Evolutionary conservation across 1,139 yeast species (phyloP).

Genomic region (Saccharomycopsis hybrid): DNA sequence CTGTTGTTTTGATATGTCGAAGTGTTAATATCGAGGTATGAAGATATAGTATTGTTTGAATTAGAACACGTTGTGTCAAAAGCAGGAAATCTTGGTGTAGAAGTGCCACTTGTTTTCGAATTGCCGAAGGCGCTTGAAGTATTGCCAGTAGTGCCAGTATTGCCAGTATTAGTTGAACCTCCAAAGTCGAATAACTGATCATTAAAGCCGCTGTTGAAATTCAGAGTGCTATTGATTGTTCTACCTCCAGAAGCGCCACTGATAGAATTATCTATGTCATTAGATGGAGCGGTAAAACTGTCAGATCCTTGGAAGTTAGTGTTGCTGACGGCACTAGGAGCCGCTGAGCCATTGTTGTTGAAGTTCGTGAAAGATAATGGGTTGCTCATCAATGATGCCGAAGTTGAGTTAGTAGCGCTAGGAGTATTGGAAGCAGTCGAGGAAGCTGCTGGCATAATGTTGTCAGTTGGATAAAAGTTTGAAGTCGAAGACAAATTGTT

Average conservation of each 20-base stretch:
- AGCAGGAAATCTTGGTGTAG: slow-evolving; percentile 14
- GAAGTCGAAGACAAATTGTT: not conserved
- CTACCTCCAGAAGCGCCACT: not conserved
- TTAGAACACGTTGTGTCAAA: slow-evolving; percentile 7
- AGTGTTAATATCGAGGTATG: slow-evolving; percentile 18
- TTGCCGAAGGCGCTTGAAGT: not conserved
- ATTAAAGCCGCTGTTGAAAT: not conserved
- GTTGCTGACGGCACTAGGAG: not conserved
- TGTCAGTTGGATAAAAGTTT: slow-evolving; percentile 6
- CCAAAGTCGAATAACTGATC: not conserved
- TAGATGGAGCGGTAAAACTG: not conserved
- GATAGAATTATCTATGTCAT: not conserved
- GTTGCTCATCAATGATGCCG: slow-evolving; percentile 1
- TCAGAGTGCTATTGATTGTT: too few species aligned
- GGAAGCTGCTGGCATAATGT: not conserved
- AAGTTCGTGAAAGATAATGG: not conserved
- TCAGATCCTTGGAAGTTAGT: not conserved
- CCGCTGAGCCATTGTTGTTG: not conserved
- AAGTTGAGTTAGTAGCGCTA: slow-evolving; percentile 1
- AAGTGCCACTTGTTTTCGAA: slow-evolving; percentile 1
- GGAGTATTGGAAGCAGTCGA: slow-evolving; percentile 1
- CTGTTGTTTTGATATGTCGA: not conserved
- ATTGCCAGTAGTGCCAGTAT: not conserved
- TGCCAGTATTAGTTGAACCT: not conserved
- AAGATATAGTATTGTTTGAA: slow-evolving; percentile 5